Conservation (phyloP, 1,284 basidiomycete species). For the Leccinum subatratum region DNA sequence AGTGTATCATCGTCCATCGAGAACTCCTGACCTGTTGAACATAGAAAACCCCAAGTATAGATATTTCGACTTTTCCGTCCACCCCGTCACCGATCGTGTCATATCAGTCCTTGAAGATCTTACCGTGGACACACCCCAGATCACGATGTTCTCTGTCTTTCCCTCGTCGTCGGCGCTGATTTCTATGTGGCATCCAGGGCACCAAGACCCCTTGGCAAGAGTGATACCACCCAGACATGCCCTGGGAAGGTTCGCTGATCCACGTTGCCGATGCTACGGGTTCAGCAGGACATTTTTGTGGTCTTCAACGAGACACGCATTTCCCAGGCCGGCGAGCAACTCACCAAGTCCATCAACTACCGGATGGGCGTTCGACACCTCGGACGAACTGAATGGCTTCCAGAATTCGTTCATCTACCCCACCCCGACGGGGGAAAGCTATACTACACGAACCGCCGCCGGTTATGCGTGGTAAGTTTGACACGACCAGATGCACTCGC, state of each 20-base stretch:
- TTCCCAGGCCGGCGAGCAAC: constrained; percentile 46
- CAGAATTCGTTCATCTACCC: constrained; percentile 58
- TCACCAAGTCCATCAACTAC: constrained; percentile 47
- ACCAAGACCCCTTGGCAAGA: constrained; percentile 40
- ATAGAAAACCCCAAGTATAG: constrained; percentile 40
- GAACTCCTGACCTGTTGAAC: constrained; percentile 4
- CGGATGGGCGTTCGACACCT: constrained; percentile 58
- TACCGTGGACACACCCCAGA: constrained; percentile 46
- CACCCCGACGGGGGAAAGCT: constrained; percentile 43
- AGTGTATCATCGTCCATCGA: not conserved
- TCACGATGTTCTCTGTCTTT: constrained; percentile 43
- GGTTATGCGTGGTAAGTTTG: constrained; percentile 30
- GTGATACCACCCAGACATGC: constrained; percentile 79
- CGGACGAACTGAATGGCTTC: constrained; percentile 53
- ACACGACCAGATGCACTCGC: not conserved
- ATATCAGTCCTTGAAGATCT: constrained; percentile 53
- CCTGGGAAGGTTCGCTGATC: constrained; percentile 71
- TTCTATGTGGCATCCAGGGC: constrained; percentile 56
- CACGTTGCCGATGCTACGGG: constrained; percentile 44
- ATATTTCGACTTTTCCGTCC: constrained; percentile 42
- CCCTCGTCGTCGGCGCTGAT: constrained; percentile 44
- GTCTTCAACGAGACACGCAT: constrained; percentile 35
- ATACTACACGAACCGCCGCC: constrained; percentile 33
- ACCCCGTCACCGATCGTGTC: constrained; percentile 27
- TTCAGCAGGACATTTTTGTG: constrained; percentile 32